Percentiles rank a stretch among this genome's conserved stretches.
Conservation (phyloP, 106 monocot genomes). For the Chionographis japonica region DNA sequence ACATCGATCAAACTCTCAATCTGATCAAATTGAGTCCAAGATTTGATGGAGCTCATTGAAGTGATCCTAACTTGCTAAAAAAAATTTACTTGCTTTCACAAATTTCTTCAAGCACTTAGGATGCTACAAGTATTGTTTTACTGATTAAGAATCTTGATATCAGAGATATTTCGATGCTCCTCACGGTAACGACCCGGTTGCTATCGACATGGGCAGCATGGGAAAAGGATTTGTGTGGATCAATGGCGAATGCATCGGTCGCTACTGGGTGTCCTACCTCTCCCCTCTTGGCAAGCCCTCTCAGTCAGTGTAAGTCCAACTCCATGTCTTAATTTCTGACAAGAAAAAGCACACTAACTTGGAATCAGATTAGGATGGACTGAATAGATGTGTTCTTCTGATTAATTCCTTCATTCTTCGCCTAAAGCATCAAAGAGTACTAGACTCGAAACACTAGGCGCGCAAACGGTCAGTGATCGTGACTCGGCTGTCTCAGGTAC, state of each 20-base stretch:
- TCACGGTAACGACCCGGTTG: slow-evolving; percentile 57
- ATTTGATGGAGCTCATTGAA: too few relatives aligned
- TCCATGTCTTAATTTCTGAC: background rate
- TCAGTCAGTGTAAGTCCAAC: slow-evolving; percentile 48
- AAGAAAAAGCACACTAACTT: background rate
- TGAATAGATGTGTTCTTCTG: too few relatives aligned
- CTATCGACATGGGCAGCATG: slow-evolving; percentile 69
- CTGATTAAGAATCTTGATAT: background rate
- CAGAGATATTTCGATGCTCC: slow-evolving; percentile 73
- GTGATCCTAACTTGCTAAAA: too few relatives aligned
- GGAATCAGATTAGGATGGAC: too few relatives aligned
- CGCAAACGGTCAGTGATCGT: too few relatives aligned
- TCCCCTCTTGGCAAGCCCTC: slow-evolving; percentile 64
- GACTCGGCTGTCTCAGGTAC: slow-evolving; percentile 33
- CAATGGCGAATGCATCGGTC: slow-evolving; percentile 61
- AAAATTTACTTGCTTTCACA: too few relatives aligned
- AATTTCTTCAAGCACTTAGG: too few relatives aligned
- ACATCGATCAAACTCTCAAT: too few relatives aligned
- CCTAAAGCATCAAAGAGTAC: too few relatives aligned
- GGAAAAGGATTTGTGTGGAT: slow-evolving; percentile 64
- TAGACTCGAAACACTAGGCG: too few relatives aligned
- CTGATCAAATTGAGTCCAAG: too few relatives aligned
- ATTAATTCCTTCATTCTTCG: too few relatives aligned
- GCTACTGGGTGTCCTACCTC: slow-evolving; percentile 70
- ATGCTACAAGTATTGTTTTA: background rate